Conservation (phyloP, 2,329 filamentous ascomycete species). For the Apiospora aurea region DNA sequence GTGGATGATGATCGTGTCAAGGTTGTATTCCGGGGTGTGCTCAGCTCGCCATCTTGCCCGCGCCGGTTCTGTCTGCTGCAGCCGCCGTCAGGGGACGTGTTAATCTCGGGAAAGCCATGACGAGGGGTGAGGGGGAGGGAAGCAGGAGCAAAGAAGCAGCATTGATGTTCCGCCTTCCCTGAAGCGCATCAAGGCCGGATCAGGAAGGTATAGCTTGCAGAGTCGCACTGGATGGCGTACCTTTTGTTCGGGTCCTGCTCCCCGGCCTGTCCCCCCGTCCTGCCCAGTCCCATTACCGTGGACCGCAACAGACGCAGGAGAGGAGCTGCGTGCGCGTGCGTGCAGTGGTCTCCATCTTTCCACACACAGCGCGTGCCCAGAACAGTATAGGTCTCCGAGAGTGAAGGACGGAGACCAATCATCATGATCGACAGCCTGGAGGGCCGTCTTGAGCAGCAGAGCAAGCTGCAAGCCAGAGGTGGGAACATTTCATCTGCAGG, state of each 20-base stretch:
- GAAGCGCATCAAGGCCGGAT: conserved; percentile 20
- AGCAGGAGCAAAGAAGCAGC: neutral
- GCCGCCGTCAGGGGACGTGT: conserved; percentile 17
- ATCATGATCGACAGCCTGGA: conserved; percentile 22
- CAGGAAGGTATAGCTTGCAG: conserved; percentile 23
- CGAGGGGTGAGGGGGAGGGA: neutral
- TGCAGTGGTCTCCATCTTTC: neutral
- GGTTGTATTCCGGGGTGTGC: conserved; percentile 18
- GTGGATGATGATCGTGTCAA: conserved; percentile 5
- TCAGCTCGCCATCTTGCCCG: conserved; percentile 13
- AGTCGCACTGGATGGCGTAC: conserved; percentile 7
- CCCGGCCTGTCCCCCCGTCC: conserved; percentile 6
- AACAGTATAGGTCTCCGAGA: conserved; percentile 15
- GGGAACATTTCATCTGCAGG: conserved; percentile 6
- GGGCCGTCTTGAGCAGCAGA: neutral
- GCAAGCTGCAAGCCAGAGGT: neutral
- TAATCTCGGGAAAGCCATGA: conserved; percentile 22
- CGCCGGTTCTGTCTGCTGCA: conserved; percentile 11
- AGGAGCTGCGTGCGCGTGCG: neutral
- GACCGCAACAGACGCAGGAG: neutral
- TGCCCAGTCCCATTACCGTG: conserved; percentile 8
- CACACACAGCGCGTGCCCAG: neutral
- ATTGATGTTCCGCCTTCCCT: conserved; percentile 16
- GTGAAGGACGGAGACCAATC: conserved; percentile 8
- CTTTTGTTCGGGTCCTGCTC: conserved; percentile 23